Base-by-base conservation (phyloP, 2,329 filamentous ascomycete genomes). In the Diplodia sapinea region DNA sequence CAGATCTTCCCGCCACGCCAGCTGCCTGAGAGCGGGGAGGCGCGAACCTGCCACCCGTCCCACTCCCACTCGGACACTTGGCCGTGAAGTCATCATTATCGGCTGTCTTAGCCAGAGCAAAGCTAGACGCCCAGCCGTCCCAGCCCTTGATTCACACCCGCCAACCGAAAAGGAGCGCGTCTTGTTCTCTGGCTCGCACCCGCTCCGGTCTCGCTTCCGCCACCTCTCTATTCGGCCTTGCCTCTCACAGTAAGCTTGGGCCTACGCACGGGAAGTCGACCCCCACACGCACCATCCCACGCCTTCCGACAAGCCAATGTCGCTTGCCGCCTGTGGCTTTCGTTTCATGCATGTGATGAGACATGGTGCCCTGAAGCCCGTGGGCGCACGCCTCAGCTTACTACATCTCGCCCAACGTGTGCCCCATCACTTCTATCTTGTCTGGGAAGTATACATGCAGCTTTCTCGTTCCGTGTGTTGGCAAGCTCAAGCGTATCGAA, bases 281-380 rank as follows among this genome's bases (percentile, higher is more conserved):
- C 59, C 47, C 43, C 59, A 63, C 59, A 26, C 40, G 57, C 20
- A 29, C 29, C 47, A 51, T 40, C 59, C 31, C 47, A 63, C 59
- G 59, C 56, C 56, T 49, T 26, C 40, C 56, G 23, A 17, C 13
- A 8, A 8, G 12, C 59, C 43, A 63, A 63, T 63, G 59, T 63
- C 59, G 59, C 59, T 63, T 63, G 59, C 59, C 59, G 59, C 59
- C 15, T 29, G 59, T 63, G 59, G 59, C 59, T 63, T 33, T 33
- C 31, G 8, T 33, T 33, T 9, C 31, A 33, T 33, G 31, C 31
- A 33, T 33, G 31, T 33, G 31, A 33, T 33, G 31, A 33, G 31
- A 33, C 31, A 33, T 26, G 26, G 26, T 26, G 26, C 26, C 26
- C 26, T 26, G 26, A 26, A 26, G 23, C 23, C 23, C 23, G 23